Conservation (phyloP, 345 rosid genomes). For the Hypericum androsaemum region DNA sequence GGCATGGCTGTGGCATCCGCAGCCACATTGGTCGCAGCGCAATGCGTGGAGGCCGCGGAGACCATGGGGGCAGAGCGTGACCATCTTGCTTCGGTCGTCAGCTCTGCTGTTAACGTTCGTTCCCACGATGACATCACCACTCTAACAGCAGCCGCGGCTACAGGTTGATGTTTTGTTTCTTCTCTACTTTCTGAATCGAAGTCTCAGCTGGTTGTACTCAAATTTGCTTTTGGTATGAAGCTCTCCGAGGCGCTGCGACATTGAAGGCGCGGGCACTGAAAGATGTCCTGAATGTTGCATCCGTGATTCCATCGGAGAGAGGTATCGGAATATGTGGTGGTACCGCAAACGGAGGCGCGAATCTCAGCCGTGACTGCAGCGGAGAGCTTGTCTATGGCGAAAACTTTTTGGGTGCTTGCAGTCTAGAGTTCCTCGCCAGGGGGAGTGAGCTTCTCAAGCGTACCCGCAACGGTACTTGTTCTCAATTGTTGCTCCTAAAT, state of each 20-base stretch:
- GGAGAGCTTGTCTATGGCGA: slow-evolving; percentile 52
- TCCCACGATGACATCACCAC: slow-evolving; percentile 80
- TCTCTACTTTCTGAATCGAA: neutral
- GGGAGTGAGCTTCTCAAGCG: slow-evolving; percentile 87
- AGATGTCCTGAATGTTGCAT: slow-evolving; percentile 70
- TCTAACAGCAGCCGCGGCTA: slow-evolving; percentile 95
- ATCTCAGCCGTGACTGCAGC: slow-evolving; percentile 30
- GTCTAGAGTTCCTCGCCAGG: slow-evolving; percentile 65
- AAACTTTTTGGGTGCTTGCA: slow-evolving; percentile 43
- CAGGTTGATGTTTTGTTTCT: slow-evolving; percentile 37
- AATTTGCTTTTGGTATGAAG: slow-evolving; percentile 20
- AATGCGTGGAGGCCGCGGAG: slow-evolving; percentile 93
- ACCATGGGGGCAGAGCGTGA: slow-evolving; percentile 82
- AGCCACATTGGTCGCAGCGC: slow-evolving; percentile 85
- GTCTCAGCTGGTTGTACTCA: neutral
- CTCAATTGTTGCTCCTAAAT: no score
- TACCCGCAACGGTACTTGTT: slow-evolving; percentile 61
- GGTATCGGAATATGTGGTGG: slow-evolving; percentile 36
- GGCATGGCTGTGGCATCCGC: slow-evolving; percentile 93
- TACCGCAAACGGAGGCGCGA: slow-evolving; percentile 21
- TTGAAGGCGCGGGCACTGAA: slow-evolving; percentile 80
- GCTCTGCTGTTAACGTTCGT: slow-evolving; percentile 84
- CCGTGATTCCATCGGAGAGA: slow-evolving; percentile 64
- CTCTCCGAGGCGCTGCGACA: slow-evolving; percentile 92
- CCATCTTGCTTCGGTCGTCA: slow-evolving; percentile 65